Base-by-base conservation (phyloP, 352 stramenopile genomes). In the Pythium phragmitis region DNA sequence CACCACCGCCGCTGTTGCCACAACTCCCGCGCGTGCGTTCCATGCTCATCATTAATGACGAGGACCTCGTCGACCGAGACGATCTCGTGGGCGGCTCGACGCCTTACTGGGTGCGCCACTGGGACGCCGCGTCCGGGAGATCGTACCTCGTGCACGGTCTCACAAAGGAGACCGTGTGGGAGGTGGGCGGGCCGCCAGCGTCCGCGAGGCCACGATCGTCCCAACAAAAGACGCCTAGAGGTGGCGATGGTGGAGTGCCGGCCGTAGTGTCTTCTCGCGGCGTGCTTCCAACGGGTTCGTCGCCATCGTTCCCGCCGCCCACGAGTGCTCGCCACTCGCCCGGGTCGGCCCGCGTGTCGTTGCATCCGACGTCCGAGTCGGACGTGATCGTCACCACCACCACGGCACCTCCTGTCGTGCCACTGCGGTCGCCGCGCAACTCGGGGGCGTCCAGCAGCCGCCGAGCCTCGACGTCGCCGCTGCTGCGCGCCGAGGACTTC, bases 71-170 rank as follows among this genome's bases (percentile, higher is more conserved):
- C 11, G 55, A 73, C 13, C 43, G 39, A 17, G 42, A 41, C 12
- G 56, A 65, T 21, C 13, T 62, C 30, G 34, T 55, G 4, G 28
- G 37, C 9, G 34, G 47, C 34, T 11, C 41, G 16, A 68, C 57
- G 14, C 54, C 60, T 2, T 66, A 54, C 43, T 93, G 85, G 82
- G 68, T 93, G 42, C 82, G 85, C 0, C 76, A 93, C 54, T 81
- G 68, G 68, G 78, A 91, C 50, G 72, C 84, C 0, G 63, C 59
- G 12, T 88, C 75, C 5, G 63, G 63, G 2, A 70, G 78, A 7
- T 67, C 80, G 1, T 92, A 87, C 59, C 74, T 93, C 12, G 80
- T 89, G 16, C 84, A 93, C 60, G 88, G 79, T 2, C 42, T 87
- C 37, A 91, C 85, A 0, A 71, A 75, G 4, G 82, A 91, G 60